These are phyloP conservation scores for Acanthamoeba sp. DNA, from an alignment of 208 protist species.

Conservation along the genomic window DNA sequence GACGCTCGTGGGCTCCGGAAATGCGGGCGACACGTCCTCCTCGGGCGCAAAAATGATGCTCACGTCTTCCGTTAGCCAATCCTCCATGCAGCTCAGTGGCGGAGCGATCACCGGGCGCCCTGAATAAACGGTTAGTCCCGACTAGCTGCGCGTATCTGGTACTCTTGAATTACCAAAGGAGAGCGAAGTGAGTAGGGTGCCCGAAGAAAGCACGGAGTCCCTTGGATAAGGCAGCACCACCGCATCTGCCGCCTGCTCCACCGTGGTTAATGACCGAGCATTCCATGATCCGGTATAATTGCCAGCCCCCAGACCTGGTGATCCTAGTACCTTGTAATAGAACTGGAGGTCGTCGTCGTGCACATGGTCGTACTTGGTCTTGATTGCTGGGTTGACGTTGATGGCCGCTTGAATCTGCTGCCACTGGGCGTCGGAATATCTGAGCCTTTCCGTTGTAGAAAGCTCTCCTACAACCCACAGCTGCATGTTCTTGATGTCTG, in stretches of 20 bases:
- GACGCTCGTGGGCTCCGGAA: not conserved
- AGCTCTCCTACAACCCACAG: slow-evolving; percentile 21
- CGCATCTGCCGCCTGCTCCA: not conserved
- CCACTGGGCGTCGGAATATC: slow-evolving; percentile 9
- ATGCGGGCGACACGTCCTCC: not conserved
- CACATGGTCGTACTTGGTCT: not conserved
- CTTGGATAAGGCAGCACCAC: not conserved
- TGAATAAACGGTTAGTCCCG: not conserved
- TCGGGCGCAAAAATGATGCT: slow-evolving; percentile 22
- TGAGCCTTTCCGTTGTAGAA: not conserved
- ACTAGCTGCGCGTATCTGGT: not conserved
- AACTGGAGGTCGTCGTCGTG: slow-evolving; percentile 36
- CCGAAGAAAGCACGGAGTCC: not conserved
- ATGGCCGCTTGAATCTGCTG: slow-evolving; percentile 6
- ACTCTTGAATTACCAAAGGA: not conserved
- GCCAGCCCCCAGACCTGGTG: too few relatives aligned
- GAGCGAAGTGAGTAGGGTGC: not conserved
- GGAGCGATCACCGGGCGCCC: slow-evolving; percentile 27
- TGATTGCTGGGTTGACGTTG: slow-evolving; percentile 5
- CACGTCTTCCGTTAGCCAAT: slow-evolving; percentile 4
- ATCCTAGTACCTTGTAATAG: slow-evolving; percentile 20
- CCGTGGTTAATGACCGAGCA: not conserved
- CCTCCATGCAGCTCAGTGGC: slow-evolving; percentile 7
- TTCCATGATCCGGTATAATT: not conserved
- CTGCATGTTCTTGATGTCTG: not conserved